A percentile compares a stretch with the other conserved stretches of the same genome.
These are phyloP conservation scores for Leccinum disarticulatum DNA, from an alignment of 768 basidiomycete species.

Conservation along the genomic window DNA sequence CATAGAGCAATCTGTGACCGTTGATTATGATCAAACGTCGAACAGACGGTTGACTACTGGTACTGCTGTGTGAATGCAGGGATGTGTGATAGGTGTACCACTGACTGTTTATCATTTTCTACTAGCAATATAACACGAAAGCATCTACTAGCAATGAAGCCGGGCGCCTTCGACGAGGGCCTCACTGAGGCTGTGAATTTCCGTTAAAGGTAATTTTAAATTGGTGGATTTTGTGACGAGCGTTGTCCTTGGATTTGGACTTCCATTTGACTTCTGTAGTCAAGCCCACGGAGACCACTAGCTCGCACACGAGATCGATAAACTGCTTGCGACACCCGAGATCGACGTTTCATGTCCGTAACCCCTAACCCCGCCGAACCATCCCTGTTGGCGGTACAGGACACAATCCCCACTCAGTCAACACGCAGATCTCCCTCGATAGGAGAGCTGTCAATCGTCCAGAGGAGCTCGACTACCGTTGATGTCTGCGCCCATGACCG, in stretches of 20 bases:
- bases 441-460: slow-evolving; percentile 34
- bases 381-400: not conserved
- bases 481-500: slow-evolving; percentile 70
- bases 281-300: not conserved
- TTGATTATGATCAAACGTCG: slow-evolving; percentile 29
- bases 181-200: not conserved
- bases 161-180: not conserved
- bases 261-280: not conserved
- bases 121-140: slow-evolving; percentile 9
- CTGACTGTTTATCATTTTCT: slow-evolving; percentile 1
- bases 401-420: not conserved
- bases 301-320: not conserved
- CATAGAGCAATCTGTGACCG: slow-evolving; percentile 29
- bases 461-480: slow-evolving; percentile 54
- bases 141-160: not conserved
- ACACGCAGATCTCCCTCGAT: slow-evolving; percentile 14
- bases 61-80: slow-evolving; percentile 1
- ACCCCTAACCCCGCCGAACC: slow-evolving; percentile 1
- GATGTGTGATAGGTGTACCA: slow-evolving; percentile 7
- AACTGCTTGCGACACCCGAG: not conserved
- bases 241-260: not conserved
- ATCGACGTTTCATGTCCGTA: slow-evolving; percentile 10
- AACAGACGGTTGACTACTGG: slow-evolving; percentile 10
- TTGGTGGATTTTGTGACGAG: not conserved
- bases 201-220: slow-evolving; percentile 12